These are phyloP conservation scores for Apiospora rasikravindrae DNA, from an alignment of 2,329 filamentous ascomycete genomes.

Conservation along the genomic window DNA sequence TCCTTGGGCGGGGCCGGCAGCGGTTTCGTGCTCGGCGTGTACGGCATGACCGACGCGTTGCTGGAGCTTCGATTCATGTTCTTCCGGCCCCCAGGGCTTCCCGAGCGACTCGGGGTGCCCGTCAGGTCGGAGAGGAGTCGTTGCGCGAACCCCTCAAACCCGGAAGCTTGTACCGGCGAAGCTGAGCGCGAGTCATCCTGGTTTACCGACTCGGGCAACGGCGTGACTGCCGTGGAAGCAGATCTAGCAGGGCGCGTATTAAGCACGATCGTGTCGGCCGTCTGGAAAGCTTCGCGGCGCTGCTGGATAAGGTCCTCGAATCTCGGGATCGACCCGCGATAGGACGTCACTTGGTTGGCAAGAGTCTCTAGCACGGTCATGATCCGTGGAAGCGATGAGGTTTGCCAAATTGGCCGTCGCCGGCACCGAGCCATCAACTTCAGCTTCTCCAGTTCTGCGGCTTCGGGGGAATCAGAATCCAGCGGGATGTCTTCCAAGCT, in stretches of 20 bases:
- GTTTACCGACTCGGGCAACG: constrained; percentile 46
- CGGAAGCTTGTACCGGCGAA: constrained; percentile 60
- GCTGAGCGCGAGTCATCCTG: constrained; percentile 52
- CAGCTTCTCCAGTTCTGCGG: constrained; percentile 49
- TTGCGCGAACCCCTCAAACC: constrained; percentile 66
- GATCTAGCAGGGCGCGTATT: constrained; percentile 40
- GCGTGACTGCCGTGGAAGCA: constrained; percentile 32
- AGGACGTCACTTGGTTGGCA: constrained; percentile 65
- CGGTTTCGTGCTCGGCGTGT: constrained; percentile 42
- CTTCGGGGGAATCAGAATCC: constrained; percentile 29
- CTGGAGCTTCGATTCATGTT: constrained; percentile 44
- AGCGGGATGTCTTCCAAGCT: constrained; percentile 26
- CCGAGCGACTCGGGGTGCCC: constrained; percentile 57
- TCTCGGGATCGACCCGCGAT: constrained; percentile 68
- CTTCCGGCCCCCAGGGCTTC: constrained; percentile 56
- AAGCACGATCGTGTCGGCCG: constrained; percentile 55
- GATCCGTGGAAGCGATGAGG: constrained; percentile 56
- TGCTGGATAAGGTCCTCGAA: constrained; percentile 75
- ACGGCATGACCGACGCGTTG: constrained; percentile 32
- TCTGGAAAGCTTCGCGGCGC: constrained; percentile 67
- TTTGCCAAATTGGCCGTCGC: constrained; percentile 58
- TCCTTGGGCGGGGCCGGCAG: constrained; percentile 50
- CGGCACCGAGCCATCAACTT: constrained; percentile 57
- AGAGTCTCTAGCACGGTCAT: constrained; percentile 64
- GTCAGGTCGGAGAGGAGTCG: constrained; percentile 65